phyloP scores from a whole-genome alignment of 352 stramenopile species.

The Pythium coloratum region DNA sequence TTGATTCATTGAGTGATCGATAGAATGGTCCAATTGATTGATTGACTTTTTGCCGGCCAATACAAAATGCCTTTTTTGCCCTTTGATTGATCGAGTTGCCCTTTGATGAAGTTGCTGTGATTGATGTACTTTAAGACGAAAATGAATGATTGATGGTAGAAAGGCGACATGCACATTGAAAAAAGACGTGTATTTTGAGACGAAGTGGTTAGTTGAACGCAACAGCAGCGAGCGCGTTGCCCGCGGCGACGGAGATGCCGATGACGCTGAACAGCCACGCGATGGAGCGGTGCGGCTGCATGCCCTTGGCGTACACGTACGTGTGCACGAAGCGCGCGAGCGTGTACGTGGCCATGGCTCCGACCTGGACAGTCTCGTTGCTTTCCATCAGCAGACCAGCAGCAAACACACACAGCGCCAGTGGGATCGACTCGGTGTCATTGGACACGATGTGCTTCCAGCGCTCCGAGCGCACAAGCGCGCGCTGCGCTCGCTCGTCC shows the following conservation, averaged over 20 bases:
- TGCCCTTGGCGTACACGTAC: constrained; percentile 33
- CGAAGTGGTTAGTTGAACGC: background rate
- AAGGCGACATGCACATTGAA: background rate
- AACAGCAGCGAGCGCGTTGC: background rate
- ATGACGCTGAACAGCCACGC: constrained; percentile 27
- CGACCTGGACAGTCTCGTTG: constrained; percentile 39
- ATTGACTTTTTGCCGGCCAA: background rate
- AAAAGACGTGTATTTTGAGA: background rate
- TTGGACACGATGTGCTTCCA: constrained; percentile 52
- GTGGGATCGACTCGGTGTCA: constrained; percentile 63
- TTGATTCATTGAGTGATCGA: background rate
- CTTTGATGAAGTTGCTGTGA: no score
- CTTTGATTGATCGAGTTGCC: background rate
- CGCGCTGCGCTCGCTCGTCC: constrained; percentile 9
- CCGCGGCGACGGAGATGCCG: constrained; percentile 13
- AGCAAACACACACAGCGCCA: constrained; percentile 53
- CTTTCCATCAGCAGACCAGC: constrained; percentile 40
- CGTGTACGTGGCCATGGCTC: constrained; percentile 32
- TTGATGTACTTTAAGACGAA: no score
- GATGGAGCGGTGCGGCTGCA: constrained; percentile 33
- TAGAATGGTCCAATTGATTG: no score
- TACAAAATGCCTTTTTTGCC: background rate
- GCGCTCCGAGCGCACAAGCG: constrained; percentile 18
- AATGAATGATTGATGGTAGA: background rate
- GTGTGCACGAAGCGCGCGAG: constrained; percentile 32